Evolutionary conservation across 2,329 filamentous ascomycete species (phyloP), one percentile per base, ranked within the genome.

Genomic region (Berkeleyomyces basicola): DNA sequence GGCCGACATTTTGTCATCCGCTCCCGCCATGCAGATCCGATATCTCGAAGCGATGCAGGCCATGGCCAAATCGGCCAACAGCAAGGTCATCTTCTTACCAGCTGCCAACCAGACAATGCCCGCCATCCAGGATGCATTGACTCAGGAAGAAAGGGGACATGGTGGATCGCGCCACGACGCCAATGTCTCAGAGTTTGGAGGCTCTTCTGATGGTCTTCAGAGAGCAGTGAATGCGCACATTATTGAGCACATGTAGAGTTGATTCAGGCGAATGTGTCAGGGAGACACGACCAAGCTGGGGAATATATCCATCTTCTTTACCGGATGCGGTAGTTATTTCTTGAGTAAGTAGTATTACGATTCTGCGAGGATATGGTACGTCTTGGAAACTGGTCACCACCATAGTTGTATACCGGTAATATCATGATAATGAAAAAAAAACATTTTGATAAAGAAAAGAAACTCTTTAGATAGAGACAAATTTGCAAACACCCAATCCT

Each of bases 31-130:
- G 93, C 91, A 96, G 77, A 96, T 96, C 77, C 81, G 91, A 67
- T 97, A 97, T 74, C 86, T 99, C 68, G 93, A 99, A 77, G 91
- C 93, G 3, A 97, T 97, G 92, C 93, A 97, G 74, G 83, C 89
- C 49, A 99, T 99, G 92, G 93, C 93, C 69, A 97, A 96, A 82
- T 83, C 83, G 0, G 89, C 90, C 58, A 95, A 91, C 75, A 84
- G 81, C 76, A 95, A 95, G 76, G 87, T 93, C 70, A 91, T 93
- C 70, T 93, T 92, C 79, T 70, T 93, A 69, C 87, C 87, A 7
- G 71, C 73, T 40, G 68, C 69, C 57, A 74, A 71, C 67, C 82
- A 87, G 74, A 83, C 81, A 14, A 81, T 85, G 70, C 74, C 47
- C 72, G 80, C 68, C 7, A n/a, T 59, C 10, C 73, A 75, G 62